A percentile compares a stretch with the other conserved stretches of the same genome.
Evolutionary conservation across 2,329 filamentous ascomycete genomes (phyloP).

Genomic region (Talaromyces sp.): DNA sequence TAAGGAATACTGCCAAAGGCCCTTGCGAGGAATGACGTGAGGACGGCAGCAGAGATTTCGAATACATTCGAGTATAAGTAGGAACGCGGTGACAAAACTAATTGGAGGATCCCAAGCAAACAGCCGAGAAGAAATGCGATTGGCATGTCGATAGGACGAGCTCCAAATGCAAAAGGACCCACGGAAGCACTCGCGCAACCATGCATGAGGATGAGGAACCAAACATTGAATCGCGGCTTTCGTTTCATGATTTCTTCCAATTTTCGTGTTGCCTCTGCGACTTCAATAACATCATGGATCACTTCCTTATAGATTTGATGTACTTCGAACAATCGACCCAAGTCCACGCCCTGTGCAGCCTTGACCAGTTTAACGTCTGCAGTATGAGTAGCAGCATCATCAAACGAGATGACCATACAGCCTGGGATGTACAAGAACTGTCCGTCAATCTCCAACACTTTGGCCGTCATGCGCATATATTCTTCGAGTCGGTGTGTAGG

Average conservation of each 20-base stretch:
- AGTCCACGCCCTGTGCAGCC: conserved; percentile 43
- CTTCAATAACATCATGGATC: conserved; percentile 47
- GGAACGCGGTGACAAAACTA: conserved; percentile 70
- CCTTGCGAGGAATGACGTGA: conserved; percentile 66
- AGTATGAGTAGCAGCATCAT: conserved; percentile 48
- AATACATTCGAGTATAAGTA: conserved; percentile 65
- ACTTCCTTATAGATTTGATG: conserved; percentile 50
- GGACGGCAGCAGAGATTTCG: conserved; percentile 61
- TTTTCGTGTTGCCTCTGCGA: conserved; percentile 45
- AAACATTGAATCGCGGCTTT: conserved; percentile 54
- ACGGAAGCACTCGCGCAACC: conserved; percentile 72
- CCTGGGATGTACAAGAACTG: conserved; percentile 90
- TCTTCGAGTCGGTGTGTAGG: conserved; percentile 89
- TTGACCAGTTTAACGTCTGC: conserved; percentile 48
- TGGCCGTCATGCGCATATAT: conserved; percentile 85
- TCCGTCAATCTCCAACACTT: conserved; percentile 81
- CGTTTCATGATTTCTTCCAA: conserved; percentile 56
- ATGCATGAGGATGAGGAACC: conserved; percentile 62
- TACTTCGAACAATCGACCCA: conserved; percentile 45
- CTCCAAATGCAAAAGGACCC: conserved; percentile 76
- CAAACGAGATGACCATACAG: conserved; percentile 94
- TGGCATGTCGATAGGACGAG: conserved; percentile 73
- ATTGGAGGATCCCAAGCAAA: conserved; percentile 70
- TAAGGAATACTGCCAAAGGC: conserved; percentile 63
- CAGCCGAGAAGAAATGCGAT: conserved; percentile 73